These are phyloP conservation scores for Rubia peregrina DNA, from an alignment of 305 asterid species.

Conservation along the genomic window DNA sequence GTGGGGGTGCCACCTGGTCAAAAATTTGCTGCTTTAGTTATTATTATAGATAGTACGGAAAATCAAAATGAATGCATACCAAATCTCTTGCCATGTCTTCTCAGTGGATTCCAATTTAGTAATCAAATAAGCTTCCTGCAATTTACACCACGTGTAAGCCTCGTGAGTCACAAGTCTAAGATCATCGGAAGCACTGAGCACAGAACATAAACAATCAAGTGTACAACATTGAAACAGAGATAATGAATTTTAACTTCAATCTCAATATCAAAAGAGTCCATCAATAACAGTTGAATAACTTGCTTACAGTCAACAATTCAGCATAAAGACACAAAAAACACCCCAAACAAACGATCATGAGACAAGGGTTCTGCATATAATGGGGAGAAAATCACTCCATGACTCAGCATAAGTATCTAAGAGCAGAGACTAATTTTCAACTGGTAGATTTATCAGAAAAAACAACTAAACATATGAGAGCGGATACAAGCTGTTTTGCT, in stretches of 20 bases:
- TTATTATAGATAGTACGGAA: neutral
- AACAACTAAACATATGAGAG: too few relatives aligned
- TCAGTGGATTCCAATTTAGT: conserved; percentile 88
- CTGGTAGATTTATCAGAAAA: too few relatives aligned
- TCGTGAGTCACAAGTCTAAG: neutral
- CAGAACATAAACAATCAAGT: neutral
- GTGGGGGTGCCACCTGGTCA: too few relatives aligned
- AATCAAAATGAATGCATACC: conserved; percentile 41
- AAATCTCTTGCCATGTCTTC: conserved; percentile 92
- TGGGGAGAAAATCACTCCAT: neutral
- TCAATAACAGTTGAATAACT: neutral
- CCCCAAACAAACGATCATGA: neutral
- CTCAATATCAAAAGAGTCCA: too few relatives aligned
- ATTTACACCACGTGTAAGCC: conserved; percentile 18
- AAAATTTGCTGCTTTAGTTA: too few relatives aligned
- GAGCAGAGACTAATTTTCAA: too few relatives aligned
- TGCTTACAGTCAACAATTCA: too few relatives aligned
- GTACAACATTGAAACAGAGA: neutral
- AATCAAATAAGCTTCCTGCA: conserved; percentile 80
- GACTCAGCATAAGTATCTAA: too few relatives aligned
- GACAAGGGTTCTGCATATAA: neutral
- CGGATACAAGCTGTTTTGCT: too few relatives aligned
- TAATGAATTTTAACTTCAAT: too few relatives aligned
- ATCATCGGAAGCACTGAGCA: too few relatives aligned
- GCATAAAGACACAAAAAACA: neutral